Evolutionary conservation across 1,284 basidiomycete genomes (phyloP).

Genomic region (Moniliophthora roreri): DNA sequence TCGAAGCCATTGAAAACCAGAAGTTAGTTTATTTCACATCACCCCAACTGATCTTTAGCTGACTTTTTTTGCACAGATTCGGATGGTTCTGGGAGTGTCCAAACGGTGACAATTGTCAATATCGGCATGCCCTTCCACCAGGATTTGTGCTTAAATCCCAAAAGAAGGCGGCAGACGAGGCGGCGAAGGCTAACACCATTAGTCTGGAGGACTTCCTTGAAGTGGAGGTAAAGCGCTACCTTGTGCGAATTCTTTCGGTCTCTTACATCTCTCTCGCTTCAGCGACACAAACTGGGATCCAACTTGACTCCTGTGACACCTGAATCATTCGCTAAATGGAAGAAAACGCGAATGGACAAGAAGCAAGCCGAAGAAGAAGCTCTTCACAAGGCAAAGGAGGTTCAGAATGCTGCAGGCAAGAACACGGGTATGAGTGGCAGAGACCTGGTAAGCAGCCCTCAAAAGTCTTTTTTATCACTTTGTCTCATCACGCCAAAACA

Average conservation of each 20-base stretch:
- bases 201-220: constrained; percentile 97
- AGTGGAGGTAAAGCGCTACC: constrained; percentile 70
- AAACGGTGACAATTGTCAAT: constrained; percentile 88
- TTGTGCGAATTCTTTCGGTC: background rate
- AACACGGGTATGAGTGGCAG: constrained; percentile 91
- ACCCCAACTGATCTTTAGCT: constrained; percentile 10
- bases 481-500: constrained; percentile 27
- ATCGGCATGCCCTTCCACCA: constrained; percentile 93
- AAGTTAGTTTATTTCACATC: constrained; percentile 52
- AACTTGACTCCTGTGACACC: constrained; percentile 96
- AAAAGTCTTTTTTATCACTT: constrained; percentile 5
- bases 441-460: constrained; percentile 77
- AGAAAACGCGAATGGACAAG: constrained; percentile 90
- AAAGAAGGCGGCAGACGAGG: constrained; percentile 82
- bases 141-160: constrained; percentile 95
- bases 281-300: constrained; percentile 92
- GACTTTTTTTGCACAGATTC: constrained; percentile 44
- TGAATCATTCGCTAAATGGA: constrained; percentile 94
- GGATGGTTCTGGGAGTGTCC: constrained; percentile 96
- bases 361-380: constrained; percentile 87
- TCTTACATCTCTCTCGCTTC: background rate
- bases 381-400: constrained; percentile 81
- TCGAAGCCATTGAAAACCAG: constrained; percentile 93
- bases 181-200: constrained; percentile 87
- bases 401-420: constrained; percentile 88